Percentiles rank a stretch among this genome's conserved stretches.
Evolutionary conservation across 2,329 filamentous ascomycete species (phyloP).

Genomic region (Dryadomyces quercivorus): DNA sequence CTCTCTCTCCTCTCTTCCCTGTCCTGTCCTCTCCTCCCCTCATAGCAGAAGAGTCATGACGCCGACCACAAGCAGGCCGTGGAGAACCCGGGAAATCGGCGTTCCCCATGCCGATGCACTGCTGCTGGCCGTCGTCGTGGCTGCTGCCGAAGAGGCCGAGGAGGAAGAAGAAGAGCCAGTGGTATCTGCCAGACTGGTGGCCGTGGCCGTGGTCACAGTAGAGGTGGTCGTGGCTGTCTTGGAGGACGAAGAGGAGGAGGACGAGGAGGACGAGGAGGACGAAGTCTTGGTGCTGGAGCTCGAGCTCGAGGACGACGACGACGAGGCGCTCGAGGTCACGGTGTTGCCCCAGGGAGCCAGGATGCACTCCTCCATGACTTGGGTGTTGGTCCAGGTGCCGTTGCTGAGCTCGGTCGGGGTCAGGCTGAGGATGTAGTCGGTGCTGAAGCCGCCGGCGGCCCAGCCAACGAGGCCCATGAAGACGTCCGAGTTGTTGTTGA

Average conservation of each 20-base stretch:
- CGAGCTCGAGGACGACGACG: neutral
- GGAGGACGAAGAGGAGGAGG: neutral
- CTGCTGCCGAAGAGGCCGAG: neutral
- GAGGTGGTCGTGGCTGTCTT: neutral
- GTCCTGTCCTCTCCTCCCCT: too few species aligned
- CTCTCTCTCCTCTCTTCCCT: too few species aligned
- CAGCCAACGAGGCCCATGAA: constrained; percentile 18
- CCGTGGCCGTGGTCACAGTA: neutral
- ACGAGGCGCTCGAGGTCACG: neutral
- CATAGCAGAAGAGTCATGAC: too few species aligned
- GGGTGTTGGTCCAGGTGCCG: constrained; percentile 10
- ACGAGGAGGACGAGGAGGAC: neutral
- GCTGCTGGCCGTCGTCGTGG: neutral
- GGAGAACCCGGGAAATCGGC: too few species aligned
- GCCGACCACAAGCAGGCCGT: neutral
- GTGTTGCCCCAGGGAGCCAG: constrained; percentile 7
- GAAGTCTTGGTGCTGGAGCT: neutral
- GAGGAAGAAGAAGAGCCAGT: neutral
- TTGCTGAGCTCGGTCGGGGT: constrained; percentile 11
- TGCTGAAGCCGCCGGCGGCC: constrained; percentile 17
- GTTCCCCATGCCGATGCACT: neutral
- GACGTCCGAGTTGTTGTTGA: constrained; percentile 21
- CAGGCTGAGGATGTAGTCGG: constrained; percentile 17
- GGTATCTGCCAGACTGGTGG: neutral
- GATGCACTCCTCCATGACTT: constrained; percentile 11